phyloP scores from a whole-genome alignment of 257 asterid species.

The Ophiorrhiza pumila region DNA sequence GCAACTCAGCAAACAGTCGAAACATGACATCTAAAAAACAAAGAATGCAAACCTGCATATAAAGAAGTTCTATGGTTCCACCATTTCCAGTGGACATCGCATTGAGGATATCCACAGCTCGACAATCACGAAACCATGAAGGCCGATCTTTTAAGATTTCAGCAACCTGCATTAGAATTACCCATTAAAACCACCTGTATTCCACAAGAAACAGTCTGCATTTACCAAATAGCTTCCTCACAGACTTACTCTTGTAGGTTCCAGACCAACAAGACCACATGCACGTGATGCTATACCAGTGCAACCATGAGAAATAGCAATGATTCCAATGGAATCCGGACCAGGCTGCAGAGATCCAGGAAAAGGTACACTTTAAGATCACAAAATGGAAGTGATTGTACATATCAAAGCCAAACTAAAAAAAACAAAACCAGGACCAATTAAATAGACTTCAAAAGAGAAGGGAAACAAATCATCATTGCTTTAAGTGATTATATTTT shows the following conservation, averaged over 20 bases:
- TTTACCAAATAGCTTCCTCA: not conserved
- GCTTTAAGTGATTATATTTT: slow-evolving; percentile 3
- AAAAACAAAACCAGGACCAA: not conserved
- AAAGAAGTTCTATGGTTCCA: slow-evolving; percentile 92
- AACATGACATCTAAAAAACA: not conserved
- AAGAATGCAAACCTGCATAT: slow-evolving; percentile 70
- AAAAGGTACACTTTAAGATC: not conserved
- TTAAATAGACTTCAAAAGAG: not conserved
- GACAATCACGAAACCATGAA: slow-evolving; percentile 95
- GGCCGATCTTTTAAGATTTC: slow-evolving; percentile 96
- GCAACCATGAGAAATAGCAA: slow-evolving; percentile 57
- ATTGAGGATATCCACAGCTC: slow-evolving; percentile 83
- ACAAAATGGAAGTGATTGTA: not conserved
- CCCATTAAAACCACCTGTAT: not conserved
- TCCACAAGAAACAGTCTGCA: not conserved
- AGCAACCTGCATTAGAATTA: slow-evolving; percentile 56
- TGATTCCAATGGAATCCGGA: slow-evolving; percentile 68
- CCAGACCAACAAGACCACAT: slow-evolving; percentile 93
- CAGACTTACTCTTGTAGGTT: slow-evolving; percentile 81
- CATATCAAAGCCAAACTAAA: not conserved
- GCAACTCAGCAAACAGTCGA: not conserved
- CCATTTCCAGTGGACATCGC: slow-evolving; percentile 86
- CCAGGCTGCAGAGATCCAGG: slow-evolving; percentile 48
- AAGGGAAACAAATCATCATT: not conserved
- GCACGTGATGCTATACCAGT: slow-evolving; percentile 95